These are phyloP conservation scores for Pseudogymnoascus sp. DNA, from an alignment of 2,329 filamentous ascomycete species.

Conservation along the genomic window DNA sequence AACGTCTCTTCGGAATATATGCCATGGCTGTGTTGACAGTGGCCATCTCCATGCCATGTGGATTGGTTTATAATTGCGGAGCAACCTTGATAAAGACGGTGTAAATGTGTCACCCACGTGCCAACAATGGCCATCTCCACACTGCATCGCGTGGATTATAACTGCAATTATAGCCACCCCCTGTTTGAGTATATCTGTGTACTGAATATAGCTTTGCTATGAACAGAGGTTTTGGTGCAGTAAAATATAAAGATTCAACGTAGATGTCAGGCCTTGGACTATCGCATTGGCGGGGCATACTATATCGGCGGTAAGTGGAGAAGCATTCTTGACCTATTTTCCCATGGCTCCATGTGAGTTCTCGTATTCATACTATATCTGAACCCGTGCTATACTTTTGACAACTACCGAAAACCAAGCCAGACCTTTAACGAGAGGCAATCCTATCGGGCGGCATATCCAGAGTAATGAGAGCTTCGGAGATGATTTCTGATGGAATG, in stretches of 20 bases:
- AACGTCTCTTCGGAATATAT: neutral
- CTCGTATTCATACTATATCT: neutral
- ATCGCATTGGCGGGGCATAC: neutral
- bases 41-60: neutral
- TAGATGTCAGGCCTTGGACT: neutral
- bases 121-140: neutral
- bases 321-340: neutral
- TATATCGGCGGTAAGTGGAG: neutral
- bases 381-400: neutral
- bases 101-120: neutral
- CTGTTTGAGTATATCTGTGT: neutral
- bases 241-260: neutral
- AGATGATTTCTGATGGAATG: neutral
- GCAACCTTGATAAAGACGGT: neutral
- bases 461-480: neutral
- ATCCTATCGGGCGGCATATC: neutral
- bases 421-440: neutral
- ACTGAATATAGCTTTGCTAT: neutral
- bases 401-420: neutral
- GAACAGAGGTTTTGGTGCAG: neutral
- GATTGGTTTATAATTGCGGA: neutral
- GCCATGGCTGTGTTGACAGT: neutral
- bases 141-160: neutral
- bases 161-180: neutral
- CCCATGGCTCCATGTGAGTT: neutral